Percentiles rank a stretch among this genome's conserved stretches.
phyloP scores from a whole-genome alignment of 345 rosid species.

The Zanthoxylum bungeanum region DNA sequence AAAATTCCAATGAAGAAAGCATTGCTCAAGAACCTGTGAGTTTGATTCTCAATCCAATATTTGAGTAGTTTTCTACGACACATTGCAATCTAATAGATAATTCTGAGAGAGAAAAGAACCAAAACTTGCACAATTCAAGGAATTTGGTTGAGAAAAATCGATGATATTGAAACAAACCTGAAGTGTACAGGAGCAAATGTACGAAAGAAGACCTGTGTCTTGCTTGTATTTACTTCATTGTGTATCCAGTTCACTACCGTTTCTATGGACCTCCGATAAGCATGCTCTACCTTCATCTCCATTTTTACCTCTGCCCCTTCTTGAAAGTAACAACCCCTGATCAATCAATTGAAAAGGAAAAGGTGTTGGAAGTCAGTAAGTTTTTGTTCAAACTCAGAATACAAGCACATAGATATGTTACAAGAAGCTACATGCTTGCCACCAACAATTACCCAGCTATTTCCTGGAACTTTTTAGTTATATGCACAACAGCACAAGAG shows the following conservation, averaged over 20 bases:
- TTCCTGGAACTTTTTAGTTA: background rate
- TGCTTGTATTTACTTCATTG: constrained; percentile 55
- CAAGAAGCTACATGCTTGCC: background rate
- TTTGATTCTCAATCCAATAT: background rate
- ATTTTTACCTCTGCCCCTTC: constrained; percentile 59
- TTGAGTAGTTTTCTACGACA: background rate
- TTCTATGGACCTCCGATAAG: constrained; percentile 59
- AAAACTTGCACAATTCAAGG: background rate
- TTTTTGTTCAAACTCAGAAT: background rate
- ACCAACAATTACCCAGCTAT: background rate
- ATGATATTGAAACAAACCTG: constrained; percentile 48
- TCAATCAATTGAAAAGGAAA: background rate
- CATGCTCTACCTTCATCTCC: constrained; percentile 59
- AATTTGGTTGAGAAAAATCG: background rate
- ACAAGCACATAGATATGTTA: background rate
- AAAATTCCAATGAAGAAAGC: background rate
- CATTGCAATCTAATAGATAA: background rate
- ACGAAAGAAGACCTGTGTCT: constrained; percentile 82
- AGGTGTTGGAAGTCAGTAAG: background rate
- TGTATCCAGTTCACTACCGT: constrained; percentile 72
- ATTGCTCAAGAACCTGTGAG: background rate
- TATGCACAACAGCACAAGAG: constrained; percentile 4
- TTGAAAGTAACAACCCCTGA: constrained; percentile 91
- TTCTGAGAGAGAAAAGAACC: background rate
- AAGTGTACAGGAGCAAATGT: constrained; percentile 94